Conservation (phyloP, 441 rosid genomes). For the Populus hybrid region DNA sequence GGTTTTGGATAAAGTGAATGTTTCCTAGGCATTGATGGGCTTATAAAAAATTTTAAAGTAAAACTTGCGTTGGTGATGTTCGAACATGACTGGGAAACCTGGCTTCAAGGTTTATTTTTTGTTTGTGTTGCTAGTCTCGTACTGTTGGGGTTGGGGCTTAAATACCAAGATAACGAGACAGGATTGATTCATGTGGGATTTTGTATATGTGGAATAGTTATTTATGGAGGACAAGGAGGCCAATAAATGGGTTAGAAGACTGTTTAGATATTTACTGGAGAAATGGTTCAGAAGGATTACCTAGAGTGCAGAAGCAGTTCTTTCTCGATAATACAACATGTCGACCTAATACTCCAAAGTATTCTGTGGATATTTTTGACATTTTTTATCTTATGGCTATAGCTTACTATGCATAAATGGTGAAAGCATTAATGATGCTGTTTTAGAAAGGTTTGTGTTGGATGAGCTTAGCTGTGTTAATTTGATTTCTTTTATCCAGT, state of each 20-base stretch:
- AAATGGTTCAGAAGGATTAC: no score
- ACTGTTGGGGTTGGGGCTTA: background rate
- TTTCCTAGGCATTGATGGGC: background rate
- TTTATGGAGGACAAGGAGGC: no score
- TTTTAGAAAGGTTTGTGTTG: background rate
- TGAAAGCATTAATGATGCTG: background rate
- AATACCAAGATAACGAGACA: background rate
- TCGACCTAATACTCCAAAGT: no score
- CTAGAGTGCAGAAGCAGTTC: no score
- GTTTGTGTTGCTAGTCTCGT: background rate
- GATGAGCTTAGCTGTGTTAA: background rate
- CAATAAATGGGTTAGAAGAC: no score
- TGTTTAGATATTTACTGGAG: no score
- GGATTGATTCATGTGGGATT: background rate
- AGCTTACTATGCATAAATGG: background rate
- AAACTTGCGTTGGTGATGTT: background rate
- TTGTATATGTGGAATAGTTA: no score
- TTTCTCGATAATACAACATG: no score
- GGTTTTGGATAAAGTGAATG: background rate
- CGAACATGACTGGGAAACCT: background rate
- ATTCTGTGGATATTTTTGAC: background rate
- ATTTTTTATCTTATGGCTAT: background rate
- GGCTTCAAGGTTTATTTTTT: background rate
- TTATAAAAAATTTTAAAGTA: no score
- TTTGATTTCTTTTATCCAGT: no score